A percentile compares a stretch with the other conserved stretches of the same genome.
Evolutionary conservation across 352 stramenopile genomes (phyloP).

Genomic region (Pythium sukuiense): DNA sequence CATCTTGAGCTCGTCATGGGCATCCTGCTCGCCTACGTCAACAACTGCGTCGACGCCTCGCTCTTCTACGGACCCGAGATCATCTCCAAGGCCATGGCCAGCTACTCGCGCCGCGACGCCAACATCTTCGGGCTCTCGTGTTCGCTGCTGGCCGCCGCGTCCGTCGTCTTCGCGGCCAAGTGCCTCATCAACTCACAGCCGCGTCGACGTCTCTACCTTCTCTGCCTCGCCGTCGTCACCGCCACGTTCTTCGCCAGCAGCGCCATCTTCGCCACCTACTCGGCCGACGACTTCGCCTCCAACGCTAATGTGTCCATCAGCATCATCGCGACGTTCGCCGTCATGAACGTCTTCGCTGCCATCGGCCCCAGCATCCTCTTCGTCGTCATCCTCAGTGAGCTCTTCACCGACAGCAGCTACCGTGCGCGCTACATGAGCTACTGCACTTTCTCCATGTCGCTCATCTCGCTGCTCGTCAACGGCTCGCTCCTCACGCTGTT

Average conservation of each 20-base stretch:
- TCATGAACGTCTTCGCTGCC: slow-evolving; percentile 76
- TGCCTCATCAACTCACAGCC: slow-evolving; percentile 74
- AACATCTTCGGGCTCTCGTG: slow-evolving; percentile 81
- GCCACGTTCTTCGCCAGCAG: slow-evolving; percentile 65
- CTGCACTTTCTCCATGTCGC: slow-evolving; percentile 88
- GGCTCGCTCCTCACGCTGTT: slow-evolving; percentile 80
- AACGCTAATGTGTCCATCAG: slow-evolving; percentile 43
- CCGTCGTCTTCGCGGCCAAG: slow-evolving; percentile 61
- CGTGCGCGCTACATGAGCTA: slow-evolving; percentile 87
- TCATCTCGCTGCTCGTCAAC: slow-evolving; percentile 83
- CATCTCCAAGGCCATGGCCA: slow-evolving; percentile 62
- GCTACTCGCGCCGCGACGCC: slow-evolving; percentile 60
- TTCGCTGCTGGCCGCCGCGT: slow-evolving; percentile 61
- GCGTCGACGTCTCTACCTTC: slow-evolving; percentile 67
- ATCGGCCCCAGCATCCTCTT: slow-evolving; percentile 81
- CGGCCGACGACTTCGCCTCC: slow-evolving; percentile 57
- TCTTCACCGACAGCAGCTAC: slow-evolving; percentile 83
- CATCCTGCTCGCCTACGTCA: slow-evolving; percentile 80
- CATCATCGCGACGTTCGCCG: slow-evolving; percentile 63
- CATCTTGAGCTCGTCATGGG: slow-evolving; percentile 73
- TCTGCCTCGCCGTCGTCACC: slow-evolving; percentile 70
- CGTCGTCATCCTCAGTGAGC: slow-evolving; percentile 82
- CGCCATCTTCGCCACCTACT: slow-evolving; percentile 68
- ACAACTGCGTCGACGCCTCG: slow-evolving; percentile 86
- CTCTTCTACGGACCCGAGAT: slow-evolving; percentile 89